A percentile compares a stretch with the other conserved stretches of the same genome.
Evolutionary conservation across 2,329 filamentous ascomycete genomes (phyloP).

Genomic region (Penicillium sp.): DNA sequence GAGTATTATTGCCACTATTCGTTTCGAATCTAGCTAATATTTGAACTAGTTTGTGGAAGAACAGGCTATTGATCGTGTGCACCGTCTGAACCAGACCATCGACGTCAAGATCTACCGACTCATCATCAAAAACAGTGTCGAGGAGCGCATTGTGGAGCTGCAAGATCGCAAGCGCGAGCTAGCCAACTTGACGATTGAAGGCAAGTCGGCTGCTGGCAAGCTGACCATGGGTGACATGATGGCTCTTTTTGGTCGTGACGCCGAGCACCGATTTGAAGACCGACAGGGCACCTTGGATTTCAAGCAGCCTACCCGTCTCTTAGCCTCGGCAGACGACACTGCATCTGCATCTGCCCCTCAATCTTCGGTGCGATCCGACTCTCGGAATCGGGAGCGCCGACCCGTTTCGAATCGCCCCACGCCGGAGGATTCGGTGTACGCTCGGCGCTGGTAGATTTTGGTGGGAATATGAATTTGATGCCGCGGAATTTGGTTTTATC

Average conservation of each 20-base stretch:
- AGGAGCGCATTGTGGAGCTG: conserved; percentile 88
- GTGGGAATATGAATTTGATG: conserved; percentile 6
- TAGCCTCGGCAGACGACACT: conserved; percentile 25
- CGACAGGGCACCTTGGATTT: conserved; percentile 40
- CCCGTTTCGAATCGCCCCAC: conserved; percentile 19
- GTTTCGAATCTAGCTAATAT: not conserved
- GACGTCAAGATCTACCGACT: conserved; percentile 95
- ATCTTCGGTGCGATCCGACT: conserved; percentile 10
- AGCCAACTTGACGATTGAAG: conserved; percentile 85
- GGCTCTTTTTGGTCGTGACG: conserved; percentile 73
- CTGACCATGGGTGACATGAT: conserved; percentile 90
- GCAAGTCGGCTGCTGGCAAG: conserved; percentile 69
- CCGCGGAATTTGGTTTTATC: not conserved
- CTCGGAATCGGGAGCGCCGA: conserved; percentile 16
- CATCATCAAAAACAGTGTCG: conserved; percentile 77
- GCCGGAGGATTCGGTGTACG: conserved; percentile 40
- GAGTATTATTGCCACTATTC: conserved; percentile 33
- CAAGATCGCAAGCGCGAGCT: conserved; percentile 90
- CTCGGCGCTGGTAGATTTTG: conserved; percentile 34
- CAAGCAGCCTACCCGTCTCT: conserved; percentile 29
- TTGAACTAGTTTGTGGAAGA: conserved; percentile 81
- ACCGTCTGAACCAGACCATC: conserved; percentile 92
- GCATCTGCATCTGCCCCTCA: conserved; percentile 9
- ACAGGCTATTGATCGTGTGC: conserved; percentile 96
- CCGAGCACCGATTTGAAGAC: conserved; percentile 44